Evolutionary conservation across 805 yeast species (phyloP).

Genomic region (Vanderwaltozyma polyspora): DNA sequence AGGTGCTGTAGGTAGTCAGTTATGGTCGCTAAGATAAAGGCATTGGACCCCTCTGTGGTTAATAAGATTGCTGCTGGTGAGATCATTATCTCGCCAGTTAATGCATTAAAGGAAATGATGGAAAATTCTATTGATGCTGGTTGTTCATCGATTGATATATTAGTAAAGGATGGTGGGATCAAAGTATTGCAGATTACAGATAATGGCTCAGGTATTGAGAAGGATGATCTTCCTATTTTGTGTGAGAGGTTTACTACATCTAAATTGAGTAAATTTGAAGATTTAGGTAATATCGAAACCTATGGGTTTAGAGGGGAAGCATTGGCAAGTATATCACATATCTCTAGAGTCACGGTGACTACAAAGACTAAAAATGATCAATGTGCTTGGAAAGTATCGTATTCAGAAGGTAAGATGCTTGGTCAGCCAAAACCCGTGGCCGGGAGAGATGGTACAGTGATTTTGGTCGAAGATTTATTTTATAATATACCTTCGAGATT

Average conservation of each 20-base stretch:
- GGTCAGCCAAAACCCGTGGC: conserved; percentile 63
- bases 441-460: conserved; percentile 78
- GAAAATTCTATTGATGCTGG: conserved; percentile 90
- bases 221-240: conserved; percentile 63
- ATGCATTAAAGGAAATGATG: conserved; percentile 84
- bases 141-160: conserved; percentile 59
- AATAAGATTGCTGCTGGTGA: conserved; percentile 96
- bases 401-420: conserved; percentile 51
- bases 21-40: conserved; percentile 21
- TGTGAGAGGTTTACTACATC: conserved; percentile 93
- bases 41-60: conserved; percentile 61
- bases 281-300: conserved; percentile 56
- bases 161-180: conserved; percentile 86
- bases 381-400: conserved; percentile 65
- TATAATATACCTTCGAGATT: conserved; percentile 77
- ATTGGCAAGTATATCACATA: conserved; percentile 84
- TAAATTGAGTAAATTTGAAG: conserved; percentile 64
- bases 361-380: conserved; percentile 53
- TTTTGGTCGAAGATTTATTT: conserved; percentile 78
- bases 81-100: conserved; percentile 85
- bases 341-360: conserved; percentile 67
- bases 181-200: conserved; percentile 80
- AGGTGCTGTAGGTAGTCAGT: too few relatives aligned
- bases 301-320: conserved; percentile 98
- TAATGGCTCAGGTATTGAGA: conserved; percentile 73